Evolutionary conservation across 2,329 filamentous ascomycete genomes (phyloP), one percentile per base, ranked within the genome.

Genomic region (Cytospora mali): DNA sequence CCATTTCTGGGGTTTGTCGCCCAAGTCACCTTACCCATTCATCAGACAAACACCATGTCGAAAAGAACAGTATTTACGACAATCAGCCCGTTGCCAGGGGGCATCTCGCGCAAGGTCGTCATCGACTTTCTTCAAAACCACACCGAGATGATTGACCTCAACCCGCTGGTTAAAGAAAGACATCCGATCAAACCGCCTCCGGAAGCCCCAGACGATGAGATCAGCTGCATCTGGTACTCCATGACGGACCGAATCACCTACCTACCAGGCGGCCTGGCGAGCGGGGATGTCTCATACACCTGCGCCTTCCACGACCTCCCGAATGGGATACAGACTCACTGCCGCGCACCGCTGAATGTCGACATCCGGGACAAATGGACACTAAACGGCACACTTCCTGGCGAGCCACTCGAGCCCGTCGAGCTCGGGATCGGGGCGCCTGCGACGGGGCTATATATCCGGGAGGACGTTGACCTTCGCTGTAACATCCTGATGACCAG

Each of bases 401-500:
- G 88, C 21, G 91, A 96, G 74, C 83, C 86, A 1, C 79, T 81
- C 31, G 83, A 88, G 69, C 80, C 85, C 0, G 75, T 84, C 13
- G 90, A 94, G 76, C 75, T 91, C 25, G 89, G 88, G 6, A 75
- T 90, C 6, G 83, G 83, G 16, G 85, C 82, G 0, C 91, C 92
- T 0, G 75, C 81, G 25, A 79, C 85, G 48, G 92, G 92, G 0
- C 78, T 96, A 14, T 96, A 93, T 72, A 78, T 96, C 49, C 83
- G 90, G n/a, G 92, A 96, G 78, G 92, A 96, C 68, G 88, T 95
- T 55, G 88, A 92, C 66, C 87, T 96, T 80, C 84, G 84, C 62
- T 96, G 92, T 77, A 94, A 93, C 70, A 78, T 92, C 62, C 79
- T 95, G 66, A 84, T 95, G 78, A 82, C 87, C 0, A 77, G 79